Conservation (phyloP, 345 rosid species). For the Pistacia integerrima region DNA sequence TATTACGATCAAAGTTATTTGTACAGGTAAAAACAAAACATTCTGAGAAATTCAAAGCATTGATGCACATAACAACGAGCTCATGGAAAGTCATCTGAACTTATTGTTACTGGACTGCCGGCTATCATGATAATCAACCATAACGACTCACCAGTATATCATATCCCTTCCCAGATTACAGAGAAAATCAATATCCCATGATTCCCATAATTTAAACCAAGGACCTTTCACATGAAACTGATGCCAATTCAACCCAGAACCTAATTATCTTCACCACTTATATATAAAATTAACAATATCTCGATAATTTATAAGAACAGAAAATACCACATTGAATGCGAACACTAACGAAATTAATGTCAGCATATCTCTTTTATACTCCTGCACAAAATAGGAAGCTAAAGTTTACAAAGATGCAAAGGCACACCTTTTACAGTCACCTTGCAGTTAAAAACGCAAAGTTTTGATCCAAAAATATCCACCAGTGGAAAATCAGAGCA, state of each 20-base stretch:
- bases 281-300: neutral
- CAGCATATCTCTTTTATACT: neutral
- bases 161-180: neutral
- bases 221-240: slow-evolving; percentile 15
- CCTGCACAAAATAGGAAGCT: neutral
- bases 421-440: slow-evolving; percentile 7
- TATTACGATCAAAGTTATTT: neutral
- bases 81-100: neutral
- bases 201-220: slow-evolving; percentile 9
- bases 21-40: neutral
- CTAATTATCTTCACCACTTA: neutral
- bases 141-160: neutral
- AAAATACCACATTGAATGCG: neutral
- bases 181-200: slow-evolving; percentile 1
- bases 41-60: neutral
- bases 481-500: neutral
- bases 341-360: neutral
- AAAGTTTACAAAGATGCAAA: slow-evolving; percentile 3
- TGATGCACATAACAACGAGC: neutral
- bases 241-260: neutral
- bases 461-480: slow-evolving; percentile 17
- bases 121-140: neutral
- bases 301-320: neutral
- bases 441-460: slow-evolving; percentile 12
- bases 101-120: neutral